Evolutionary conservation across 345 rosid genomes (phyloP), one percentile per base, ranked within the genome.

Genomic region (Populus pruinosa): DNA sequence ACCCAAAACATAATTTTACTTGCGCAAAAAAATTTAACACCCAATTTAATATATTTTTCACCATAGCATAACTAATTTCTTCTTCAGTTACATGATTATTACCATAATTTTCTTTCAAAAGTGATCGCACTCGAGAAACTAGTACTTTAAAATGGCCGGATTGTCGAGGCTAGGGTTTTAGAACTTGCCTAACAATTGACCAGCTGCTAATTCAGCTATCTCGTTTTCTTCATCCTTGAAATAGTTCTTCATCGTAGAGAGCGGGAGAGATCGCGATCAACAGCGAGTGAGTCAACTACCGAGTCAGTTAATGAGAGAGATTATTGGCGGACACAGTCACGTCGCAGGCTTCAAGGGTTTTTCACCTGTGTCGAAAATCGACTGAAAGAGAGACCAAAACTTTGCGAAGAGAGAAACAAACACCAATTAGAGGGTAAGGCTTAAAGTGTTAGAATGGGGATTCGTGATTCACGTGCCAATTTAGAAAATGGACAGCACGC

Each of bases 141-240:
- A 81, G 76, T 78, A 81, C 86, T 86, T 87, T 71, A 85, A 49
- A 83, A 49, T 69, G 68, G 84, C 66, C 77, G 88, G 59, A 81
- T 80, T 79, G 68, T 81, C 88, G 41, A 59, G 66, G 75, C 82
- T 88, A 91, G 98, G 94, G 92, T 82, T 88, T 85, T 87, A 69
- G 59, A 84, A 86, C 80, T 91, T 91, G 80, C 66, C 78, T 65
- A 80, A 59, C 50, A 82, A 69, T 77, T 91, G 86, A 31, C 83
- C 86, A 53, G 89, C 81, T 39, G 82, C 76, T 11, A 77, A 67
- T 76, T 93, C 96, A 36, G 88, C 56, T 69, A 85, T 77, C 88
- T 90, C 92, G 74, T 91, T 97, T 66, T 89, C 97, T 79, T 90
- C 91, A 8, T 83, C 91, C 2, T 83, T 90, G 11, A 85, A 73